phyloP scores from a whole-genome alignment of 495 filamentous ascomycete species.

The Daldinia decipiens region DNA sequence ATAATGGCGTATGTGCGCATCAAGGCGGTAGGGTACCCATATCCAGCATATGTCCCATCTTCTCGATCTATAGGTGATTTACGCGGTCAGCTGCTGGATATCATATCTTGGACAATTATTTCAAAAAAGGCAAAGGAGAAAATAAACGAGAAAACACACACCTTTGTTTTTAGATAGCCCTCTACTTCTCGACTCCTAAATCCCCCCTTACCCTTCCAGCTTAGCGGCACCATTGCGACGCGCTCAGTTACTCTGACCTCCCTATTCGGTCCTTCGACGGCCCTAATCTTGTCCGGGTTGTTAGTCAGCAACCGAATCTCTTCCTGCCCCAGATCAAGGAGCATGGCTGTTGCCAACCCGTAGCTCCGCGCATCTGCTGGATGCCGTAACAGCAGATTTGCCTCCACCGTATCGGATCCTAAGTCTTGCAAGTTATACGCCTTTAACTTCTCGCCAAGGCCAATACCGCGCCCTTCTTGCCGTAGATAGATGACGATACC shows the following conservation, averaged over 20 bases:
- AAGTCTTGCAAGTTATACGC: constrained; percentile 98
- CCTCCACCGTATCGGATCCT: constrained; percentile 94
- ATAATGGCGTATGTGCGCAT: not conserved
- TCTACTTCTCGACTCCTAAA: constrained; percentile 89
- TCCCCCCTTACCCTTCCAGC: constrained; percentile 87
- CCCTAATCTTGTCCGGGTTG: constrained; percentile 95
- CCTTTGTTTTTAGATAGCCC: constrained; percentile 94
- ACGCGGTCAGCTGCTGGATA: not conserved
- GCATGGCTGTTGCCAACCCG: constrained; percentile 92
- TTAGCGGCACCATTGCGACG: constrained; percentile 94
- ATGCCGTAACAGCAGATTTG: constrained; percentile 89
- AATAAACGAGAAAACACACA: constrained; percentile 52
- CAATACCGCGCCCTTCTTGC: constrained; percentile 96
- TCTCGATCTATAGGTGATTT: constrained; percentile 63
- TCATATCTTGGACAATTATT: not conserved
- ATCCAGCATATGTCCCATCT: constrained; percentile 74
- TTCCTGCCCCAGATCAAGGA: constrained; percentile 80
- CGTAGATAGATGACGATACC: constrained; percentile 95
- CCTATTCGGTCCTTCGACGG: constrained; percentile 88
- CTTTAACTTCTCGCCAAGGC: constrained; percentile 93
- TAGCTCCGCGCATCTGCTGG: constrained; percentile 95
- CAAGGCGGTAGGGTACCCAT: constrained; percentile 42
- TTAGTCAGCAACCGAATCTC: constrained; percentile 93
- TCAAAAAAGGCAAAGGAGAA: not conserved
- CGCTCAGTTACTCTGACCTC: constrained; percentile 90